These are phyloP conservation scores for Yamadazyma atlantica DNA, from an alignment of 1,139 yeast species.

Conservation along the genomic window DNA sequence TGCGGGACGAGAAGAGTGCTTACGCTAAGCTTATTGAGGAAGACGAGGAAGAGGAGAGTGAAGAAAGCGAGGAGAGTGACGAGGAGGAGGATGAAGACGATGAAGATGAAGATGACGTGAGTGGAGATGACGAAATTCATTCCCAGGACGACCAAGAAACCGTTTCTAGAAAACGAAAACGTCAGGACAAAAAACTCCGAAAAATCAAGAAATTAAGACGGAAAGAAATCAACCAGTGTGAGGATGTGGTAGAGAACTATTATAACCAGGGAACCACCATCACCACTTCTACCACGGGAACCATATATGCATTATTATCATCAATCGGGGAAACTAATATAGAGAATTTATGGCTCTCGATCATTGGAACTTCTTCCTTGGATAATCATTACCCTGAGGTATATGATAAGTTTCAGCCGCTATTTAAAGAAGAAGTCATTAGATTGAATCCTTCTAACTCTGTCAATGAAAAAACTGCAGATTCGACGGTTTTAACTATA, in stretches of 20 bases:
- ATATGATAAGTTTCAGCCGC: conserved; percentile 69
- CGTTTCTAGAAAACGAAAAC: conserved; percentile 30
- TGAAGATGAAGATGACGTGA: conserved; percentile 24
- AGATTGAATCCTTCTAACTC: conserved; percentile 51
- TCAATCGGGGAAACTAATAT: conserved; percentile 61
- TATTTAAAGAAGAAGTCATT: conserved; percentile 78
- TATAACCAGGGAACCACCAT: conserved; percentile 82
- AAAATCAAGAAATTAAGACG: conserved; percentile 32
- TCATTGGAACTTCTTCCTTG: conserved; percentile 84
- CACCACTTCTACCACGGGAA: conserved; percentile 72
- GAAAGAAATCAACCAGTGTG: conserved; percentile 41
- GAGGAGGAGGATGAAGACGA: conserved; percentile 25
- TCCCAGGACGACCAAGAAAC: conserved; percentile 38
- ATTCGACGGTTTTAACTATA: conserved; percentile 60
- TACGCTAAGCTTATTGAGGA: conserved; percentile 46
- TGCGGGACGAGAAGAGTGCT: conserved; percentile 54
- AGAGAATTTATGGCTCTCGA: conserved; percentile 80
- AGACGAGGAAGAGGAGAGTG: conserved; percentile 26
- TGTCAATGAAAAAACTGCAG: conserved; percentile 50
- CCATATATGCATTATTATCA: conserved; percentile 76
- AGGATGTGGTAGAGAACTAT: conserved; percentile 68
- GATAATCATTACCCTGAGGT: conserved; percentile 76
- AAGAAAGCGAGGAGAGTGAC: conserved; percentile 18
- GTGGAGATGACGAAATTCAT: conserved; percentile 23
- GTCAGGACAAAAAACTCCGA: conserved; percentile 26